Base-by-base conservation (phyloP, 2,329 filamentous ascomycete species). In the Fusarium cyanostomum region DNA sequence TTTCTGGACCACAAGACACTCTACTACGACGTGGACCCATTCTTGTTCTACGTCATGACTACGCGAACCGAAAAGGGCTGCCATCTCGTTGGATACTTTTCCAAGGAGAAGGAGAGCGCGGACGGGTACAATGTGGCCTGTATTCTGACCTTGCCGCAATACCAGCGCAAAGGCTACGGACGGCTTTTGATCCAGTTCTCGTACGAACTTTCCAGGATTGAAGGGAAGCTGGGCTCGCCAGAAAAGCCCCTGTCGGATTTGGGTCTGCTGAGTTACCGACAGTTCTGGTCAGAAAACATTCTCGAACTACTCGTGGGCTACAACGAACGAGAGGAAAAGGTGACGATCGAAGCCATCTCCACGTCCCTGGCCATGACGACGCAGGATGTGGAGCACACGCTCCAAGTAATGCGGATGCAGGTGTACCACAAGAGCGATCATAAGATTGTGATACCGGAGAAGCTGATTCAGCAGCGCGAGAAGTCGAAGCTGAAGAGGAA, bases 1-100 rank as follows among this genome's bases (percentile, higher is more conserved):
- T 99, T 99, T 74, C 84, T 99, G 33, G 95, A 96, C 67, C 96
- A 97, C 76, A 99, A 99, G 78, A 98, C 95, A 6, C 87, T 99
- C 8, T 99, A 97, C 81, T 99, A 99, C 80, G 95, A 99, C 71
- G 95, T 99, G n/a, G 95, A 99, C 65, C 95, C 95, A 0, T 99
- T 99, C 74, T 80, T 99, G 31, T 99, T 99, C 81, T 99, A 99
- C 78, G 94, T 97, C 76, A 97, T 99, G 94, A 92, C 92, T 24
- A 90, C 89, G 35, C 88, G 91, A 67, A 92, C 94, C 64, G 92
- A 96, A 45, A 89, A 93, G 70, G 95, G 95, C 12, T 95, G 91
- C 71, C 95, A 98, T 73, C 86, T 99, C 45, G 92, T 99, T n/a
- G 95, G 95, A n/a, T 99, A 97, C 74, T 99, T 99, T 77, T 96